A percentile compares a stretch with the other conserved stretches of the same genome.
Conservation (phyloP, 2,329 filamentous ascomycete species). For the Botrytis aclada region DNA sequence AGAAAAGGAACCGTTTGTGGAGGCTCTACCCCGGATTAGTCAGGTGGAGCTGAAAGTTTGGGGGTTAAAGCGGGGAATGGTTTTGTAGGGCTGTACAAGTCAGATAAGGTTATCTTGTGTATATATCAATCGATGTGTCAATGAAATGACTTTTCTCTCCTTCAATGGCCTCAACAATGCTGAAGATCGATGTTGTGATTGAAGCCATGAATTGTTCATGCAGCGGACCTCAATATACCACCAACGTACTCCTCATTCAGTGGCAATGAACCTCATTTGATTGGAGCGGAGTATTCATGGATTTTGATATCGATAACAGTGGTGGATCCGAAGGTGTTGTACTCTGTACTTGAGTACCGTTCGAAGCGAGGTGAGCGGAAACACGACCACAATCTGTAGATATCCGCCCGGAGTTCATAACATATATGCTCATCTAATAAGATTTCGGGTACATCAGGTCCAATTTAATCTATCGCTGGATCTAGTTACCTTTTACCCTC, state of each 20-base stretch:
- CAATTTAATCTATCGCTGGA: not conserved
- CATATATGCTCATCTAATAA: not conserved
- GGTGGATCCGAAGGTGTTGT: not conserved
- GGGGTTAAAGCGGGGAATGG: not conserved
- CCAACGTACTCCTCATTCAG: not conserved
- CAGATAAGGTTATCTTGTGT: not conserved
- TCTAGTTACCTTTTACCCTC: not conserved
- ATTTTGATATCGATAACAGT: slow-evolving; percentile 3
- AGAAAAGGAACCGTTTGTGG: not conserved
- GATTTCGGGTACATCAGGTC: not conserved
- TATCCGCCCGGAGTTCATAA: not conserved
- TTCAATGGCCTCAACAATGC: not conserved
- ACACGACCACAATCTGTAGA: not conserved
- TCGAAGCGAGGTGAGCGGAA: not conserved
- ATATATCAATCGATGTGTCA: slow-evolving; percentile 1
- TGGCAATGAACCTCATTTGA: not conserved
- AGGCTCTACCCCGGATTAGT: slow-evolving; percentile 14
- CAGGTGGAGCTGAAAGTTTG: not conserved
- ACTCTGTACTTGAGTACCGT: not conserved
- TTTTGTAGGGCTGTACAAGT: not conserved
- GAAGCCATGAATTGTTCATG: slow-evolving; percentile 9
- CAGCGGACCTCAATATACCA: not conserved
- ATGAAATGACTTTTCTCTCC: not conserved
- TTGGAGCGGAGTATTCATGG: not conserved
- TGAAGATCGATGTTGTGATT: not conserved